These are phyloP conservation scores for Penicillium riverlandense DNA, from an alignment of 495 filamentous ascomycete genomes.

Conservation along the genomic window DNA sequence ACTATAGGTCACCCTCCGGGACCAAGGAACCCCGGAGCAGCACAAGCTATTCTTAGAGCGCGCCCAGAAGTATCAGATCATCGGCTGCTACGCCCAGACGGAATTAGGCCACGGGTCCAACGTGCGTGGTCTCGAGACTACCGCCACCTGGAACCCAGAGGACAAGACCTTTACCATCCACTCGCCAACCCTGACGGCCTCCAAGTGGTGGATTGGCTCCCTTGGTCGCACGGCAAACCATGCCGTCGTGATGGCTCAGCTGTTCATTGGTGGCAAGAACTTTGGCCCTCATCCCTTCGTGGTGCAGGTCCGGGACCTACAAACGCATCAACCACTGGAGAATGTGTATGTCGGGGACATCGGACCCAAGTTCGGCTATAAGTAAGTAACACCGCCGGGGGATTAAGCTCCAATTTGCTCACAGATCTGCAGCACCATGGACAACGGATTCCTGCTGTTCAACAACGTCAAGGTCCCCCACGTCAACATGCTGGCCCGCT, in stretches of 20 bases:
- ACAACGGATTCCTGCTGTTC: conserved; percentile 70
- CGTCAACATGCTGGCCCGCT: conserved; percentile 60
- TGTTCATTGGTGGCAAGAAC: conserved; percentile 53
- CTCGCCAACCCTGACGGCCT: conserved; percentile 58
- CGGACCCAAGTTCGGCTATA: conserved; percentile 67
- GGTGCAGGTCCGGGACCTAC: conserved; percentile 62
- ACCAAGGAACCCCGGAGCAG: conserved; percentile 64
- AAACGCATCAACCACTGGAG: conserved; percentile 63
- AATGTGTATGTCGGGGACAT: conserved; percentile 67
- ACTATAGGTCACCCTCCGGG: conserved; percentile 52
- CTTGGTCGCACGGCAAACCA: conserved; percentile 67
- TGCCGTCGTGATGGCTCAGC: conserved; percentile 68
- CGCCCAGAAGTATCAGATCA: conserved; percentile 56
- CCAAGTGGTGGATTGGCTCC: conserved; percentile 77
- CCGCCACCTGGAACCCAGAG: conserved; percentile 59
- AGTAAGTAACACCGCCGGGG: conserved; percentile 16
- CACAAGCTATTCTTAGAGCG: conserved; percentile 58
- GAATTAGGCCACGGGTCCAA: conserved; percentile 71
- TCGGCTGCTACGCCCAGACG: conserved; percentile 74
- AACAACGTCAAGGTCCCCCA: conserved; percentile 65
- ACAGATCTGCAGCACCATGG: conserved; percentile 50
- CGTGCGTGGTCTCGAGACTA: conserved; percentile 67
- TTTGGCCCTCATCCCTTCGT: conserved; percentile 72
- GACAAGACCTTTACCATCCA: conserved; percentile 65
- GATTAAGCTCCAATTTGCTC: not conserved